phyloP scores from a whole-genome alignment of 768 basidiomycete species.

The Termitomyces sp. region DNA sequence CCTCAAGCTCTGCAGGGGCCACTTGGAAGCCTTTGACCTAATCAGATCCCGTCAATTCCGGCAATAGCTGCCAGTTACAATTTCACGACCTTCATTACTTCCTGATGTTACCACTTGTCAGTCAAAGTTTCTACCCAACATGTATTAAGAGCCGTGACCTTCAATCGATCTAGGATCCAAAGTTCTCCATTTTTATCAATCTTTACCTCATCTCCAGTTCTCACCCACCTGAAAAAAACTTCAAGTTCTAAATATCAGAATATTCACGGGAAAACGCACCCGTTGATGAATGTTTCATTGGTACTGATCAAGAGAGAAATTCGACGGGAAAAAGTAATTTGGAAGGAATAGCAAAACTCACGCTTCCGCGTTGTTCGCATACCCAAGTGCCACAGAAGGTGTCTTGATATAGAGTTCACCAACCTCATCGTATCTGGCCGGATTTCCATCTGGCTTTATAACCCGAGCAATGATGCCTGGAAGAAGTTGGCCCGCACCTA shows the following conservation, averaged over 20 bases:
- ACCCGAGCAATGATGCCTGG: slow-evolving; percentile 56
- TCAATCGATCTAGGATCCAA: slow-evolving; percentile 61
- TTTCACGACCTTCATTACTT: slow-evolving; percentile 39
- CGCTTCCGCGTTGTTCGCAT: slow-evolving; percentile 60
- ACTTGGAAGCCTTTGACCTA: slow-evolving; percentile 72
- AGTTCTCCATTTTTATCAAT: slow-evolving; percentile 53
- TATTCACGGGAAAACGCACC: slow-evolving; percentile 32
- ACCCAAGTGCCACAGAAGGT: slow-evolving; percentile 53
- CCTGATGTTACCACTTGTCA: slow-evolving; percentile 20
- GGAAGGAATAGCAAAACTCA: slow-evolving; percentile 28
- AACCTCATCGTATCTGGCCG: slow-evolving; percentile 51
- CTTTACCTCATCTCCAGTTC: slow-evolving; percentile 63
- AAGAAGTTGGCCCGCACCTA: slow-evolving; percentile 50
- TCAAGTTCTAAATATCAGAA: slow-evolving; percentile 1
- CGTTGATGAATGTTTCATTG: slow-evolving; percentile 63
- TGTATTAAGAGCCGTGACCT: slow-evolving; percentile 31
- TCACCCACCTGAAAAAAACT: slow-evolving; percentile 50
- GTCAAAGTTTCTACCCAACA: neutral
- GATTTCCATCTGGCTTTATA: slow-evolving; percentile 53
- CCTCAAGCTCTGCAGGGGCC: slow-evolving; percentile 71
- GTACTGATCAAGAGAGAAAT: slow-evolving; percentile 38
- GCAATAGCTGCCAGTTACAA: slow-evolving; percentile 17
- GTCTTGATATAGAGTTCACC: slow-evolving; percentile 58
- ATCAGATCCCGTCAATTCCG: slow-evolving; percentile 26
- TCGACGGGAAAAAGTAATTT: neutral